These are phyloP conservation scores for Zychaea mexicana DNA, from an alignment of 371 early-diverging fungal species.

Conservation along the genomic window DNA sequence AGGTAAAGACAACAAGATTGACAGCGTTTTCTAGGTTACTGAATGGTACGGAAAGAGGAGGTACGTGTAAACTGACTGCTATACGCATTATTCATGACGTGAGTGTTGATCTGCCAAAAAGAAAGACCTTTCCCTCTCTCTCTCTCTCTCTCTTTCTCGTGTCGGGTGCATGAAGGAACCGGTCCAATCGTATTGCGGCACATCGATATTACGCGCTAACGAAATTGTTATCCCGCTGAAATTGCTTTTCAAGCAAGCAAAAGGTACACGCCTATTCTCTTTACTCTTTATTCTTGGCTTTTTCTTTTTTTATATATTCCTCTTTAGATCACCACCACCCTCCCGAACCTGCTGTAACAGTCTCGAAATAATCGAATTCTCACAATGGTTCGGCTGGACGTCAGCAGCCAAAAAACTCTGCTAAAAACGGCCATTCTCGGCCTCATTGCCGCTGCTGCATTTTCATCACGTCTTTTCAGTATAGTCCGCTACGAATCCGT, in stretches of 20 bases:
- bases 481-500: slow-evolving; percentile 95
- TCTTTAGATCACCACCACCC: neutral
- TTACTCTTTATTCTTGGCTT: neutral
- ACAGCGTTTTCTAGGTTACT: too few relatives aligned
- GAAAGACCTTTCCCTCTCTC: too few relatives aligned
- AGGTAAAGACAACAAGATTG: too few relatives aligned
- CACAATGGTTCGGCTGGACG: slow-evolving; percentile 50
- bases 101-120: too few relatives aligned
- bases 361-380: neutral
- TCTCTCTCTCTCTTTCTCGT: too few relatives aligned
- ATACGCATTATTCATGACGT: too few relatives aligned
- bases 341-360: neutral
- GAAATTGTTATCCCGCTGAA: neutral
- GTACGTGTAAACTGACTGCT: too few relatives aligned
- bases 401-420: slow-evolving; percentile 59
- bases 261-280: neutral
- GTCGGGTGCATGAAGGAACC: neutral
- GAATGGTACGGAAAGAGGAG: too few relatives aligned
- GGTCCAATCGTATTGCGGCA: neutral
- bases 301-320: neutral
- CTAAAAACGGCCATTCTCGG: slow-evolving; percentile 78
- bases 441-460: slow-evolving; percentile 86
- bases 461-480: slow-evolving; percentile 94
- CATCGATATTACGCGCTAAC: neutral
- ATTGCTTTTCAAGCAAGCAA: neutral